These are phyloP conservation scores for Vinca minor DNA, from an alignment of 257 asterid genomes.

Conservation along the genomic window DNA sequence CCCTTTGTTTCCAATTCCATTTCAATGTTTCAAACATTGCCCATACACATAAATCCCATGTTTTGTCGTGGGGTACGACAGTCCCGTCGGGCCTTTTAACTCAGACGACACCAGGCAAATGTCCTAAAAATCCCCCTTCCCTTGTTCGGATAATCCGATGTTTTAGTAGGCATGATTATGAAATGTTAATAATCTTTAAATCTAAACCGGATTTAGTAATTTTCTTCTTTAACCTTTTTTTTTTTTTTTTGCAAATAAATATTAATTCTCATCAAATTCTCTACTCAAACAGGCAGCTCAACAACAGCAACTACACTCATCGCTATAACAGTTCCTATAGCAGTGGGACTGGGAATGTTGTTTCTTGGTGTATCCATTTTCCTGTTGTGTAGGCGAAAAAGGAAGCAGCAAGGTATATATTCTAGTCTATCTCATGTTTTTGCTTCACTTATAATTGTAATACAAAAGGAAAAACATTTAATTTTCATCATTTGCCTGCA, in stretches of 20 bases:
- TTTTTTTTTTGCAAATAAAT: too few relatives aligned
- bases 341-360: constrained; percentile 27
- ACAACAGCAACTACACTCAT: constrained; percentile 21
- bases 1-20: background rate
- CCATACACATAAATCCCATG: too few relatives aligned
- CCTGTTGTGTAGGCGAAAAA: constrained; percentile 32
- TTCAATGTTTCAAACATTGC: background rate
- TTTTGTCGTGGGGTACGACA: too few relatives aligned
- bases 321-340: constrained; percentile 20
- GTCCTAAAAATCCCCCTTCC: too few relatives aligned
- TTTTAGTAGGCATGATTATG: background rate
- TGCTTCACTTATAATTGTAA: background rate
- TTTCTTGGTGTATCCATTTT: constrained; percentile 27
- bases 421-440: background rate
- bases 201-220: background rate
- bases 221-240: background rate
- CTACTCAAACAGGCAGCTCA: constrained; percentile 22
- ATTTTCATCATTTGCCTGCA: constrained; percentile 19
- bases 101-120: too few relatives aligned
- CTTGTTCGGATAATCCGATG: too few relatives aligned
- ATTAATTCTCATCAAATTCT: background rate
- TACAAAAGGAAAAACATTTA: background rate
- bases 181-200: background rate
- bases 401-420: constrained; percentile 34
- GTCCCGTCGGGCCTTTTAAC: too few relatives aligned